Conservation (phyloP, 345 rosid species). For the Aquilaria yunnanensis region DNA sequence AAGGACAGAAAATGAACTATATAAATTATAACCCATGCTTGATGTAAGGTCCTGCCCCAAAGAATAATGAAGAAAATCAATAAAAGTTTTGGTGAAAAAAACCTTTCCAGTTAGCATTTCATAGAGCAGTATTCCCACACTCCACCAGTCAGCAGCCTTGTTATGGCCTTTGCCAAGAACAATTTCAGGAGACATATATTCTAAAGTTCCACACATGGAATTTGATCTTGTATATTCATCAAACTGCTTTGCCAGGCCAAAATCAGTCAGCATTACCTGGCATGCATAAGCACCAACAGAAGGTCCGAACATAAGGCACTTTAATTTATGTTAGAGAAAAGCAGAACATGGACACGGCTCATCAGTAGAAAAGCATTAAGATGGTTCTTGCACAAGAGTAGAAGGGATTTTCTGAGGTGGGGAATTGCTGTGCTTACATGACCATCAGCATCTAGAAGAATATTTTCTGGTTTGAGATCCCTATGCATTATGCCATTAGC, state of each 20-base stretch:
- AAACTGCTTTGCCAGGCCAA: constrained; percentile 44
- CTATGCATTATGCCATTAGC: constrained; percentile 62
- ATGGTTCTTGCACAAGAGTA: not conserved
- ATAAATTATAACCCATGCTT: too few relatives aligned
- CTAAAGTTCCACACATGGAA: constrained; percentile 50
- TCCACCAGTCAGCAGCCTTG: constrained; percentile 52
- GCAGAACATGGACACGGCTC: not conserved
- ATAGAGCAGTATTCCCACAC: constrained; percentile 33
- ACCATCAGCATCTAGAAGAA: constrained; percentile 32
- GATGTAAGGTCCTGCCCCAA: too few relatives aligned
- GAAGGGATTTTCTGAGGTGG: not conserved
- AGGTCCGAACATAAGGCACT: constrained; percentile 2
- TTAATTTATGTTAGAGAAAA: not conserved
- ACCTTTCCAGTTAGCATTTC: constrained; percentile 50
- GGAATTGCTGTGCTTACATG: constrained; percentile 28
- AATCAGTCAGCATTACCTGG: constrained; percentile 46
- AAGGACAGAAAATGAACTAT: too few relatives aligned
- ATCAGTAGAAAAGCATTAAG: not conserved
- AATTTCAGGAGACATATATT: constrained; percentile 49
- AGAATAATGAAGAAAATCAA: too few relatives aligned
- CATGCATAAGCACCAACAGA: not conserved
- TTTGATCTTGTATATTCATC: constrained; percentile 40
- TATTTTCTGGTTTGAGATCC: constrained; percentile 55
- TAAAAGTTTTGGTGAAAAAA: too few relatives aligned
- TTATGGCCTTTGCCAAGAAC: constrained; percentile 40